Evolutionary conservation across 306 rosid species (phyloP).

Genomic region (Elaeagnus macrophylla): DNA sequence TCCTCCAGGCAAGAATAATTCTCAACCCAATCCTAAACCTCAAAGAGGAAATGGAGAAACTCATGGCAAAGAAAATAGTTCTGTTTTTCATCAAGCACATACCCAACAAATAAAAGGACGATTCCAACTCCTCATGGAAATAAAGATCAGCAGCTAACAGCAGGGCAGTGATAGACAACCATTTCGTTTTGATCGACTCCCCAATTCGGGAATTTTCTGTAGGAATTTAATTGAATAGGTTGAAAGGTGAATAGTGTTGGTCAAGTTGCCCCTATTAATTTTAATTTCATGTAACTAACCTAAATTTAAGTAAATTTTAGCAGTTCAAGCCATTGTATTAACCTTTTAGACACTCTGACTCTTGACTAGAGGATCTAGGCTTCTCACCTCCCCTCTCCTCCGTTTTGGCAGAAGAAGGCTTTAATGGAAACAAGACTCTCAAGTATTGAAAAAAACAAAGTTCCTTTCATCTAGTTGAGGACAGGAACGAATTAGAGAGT

Average conservation of each 20-base stretch:
- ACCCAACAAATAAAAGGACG: slow-evolving; percentile 36
- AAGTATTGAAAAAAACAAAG: too few relatives aligned
- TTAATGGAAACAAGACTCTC: too few relatives aligned
- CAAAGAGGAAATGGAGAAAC: slow-evolving; percentile 16
- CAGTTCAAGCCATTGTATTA: too few relatives aligned
- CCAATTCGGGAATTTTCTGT: slow-evolving; percentile 17
- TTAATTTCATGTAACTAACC: too few relatives aligned
- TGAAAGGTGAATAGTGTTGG: slow-evolving; percentile 11
- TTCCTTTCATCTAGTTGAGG: too few relatives aligned
- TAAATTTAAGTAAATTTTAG: too few relatives aligned
- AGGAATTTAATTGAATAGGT: slow-evolving; percentile 7
- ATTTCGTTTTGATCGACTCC: slow-evolving; percentile 5
- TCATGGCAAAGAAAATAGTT: slow-evolving; percentile 6
- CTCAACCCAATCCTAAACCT: slow-evolving; percentile 22
- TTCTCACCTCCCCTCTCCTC: too few relatives aligned
- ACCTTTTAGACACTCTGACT: accelerated
- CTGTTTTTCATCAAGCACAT: slow-evolving; percentile 27
- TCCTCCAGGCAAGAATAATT: slow-evolving; percentile 27
- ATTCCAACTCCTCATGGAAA: slow-evolving; percentile 41
- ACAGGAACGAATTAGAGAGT: too few relatives aligned
- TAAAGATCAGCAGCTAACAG: slow-evolving; percentile 47
- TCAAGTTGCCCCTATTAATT: neutral
- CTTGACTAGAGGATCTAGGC: too few relatives aligned
- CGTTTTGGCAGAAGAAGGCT: too few relatives aligned
- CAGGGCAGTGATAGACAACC: slow-evolving; percentile 35